phyloP scores from a whole-genome alignment of 2,329 filamentous ascomycete species.

The Paecilomyces dactylethromorphus region DNA sequence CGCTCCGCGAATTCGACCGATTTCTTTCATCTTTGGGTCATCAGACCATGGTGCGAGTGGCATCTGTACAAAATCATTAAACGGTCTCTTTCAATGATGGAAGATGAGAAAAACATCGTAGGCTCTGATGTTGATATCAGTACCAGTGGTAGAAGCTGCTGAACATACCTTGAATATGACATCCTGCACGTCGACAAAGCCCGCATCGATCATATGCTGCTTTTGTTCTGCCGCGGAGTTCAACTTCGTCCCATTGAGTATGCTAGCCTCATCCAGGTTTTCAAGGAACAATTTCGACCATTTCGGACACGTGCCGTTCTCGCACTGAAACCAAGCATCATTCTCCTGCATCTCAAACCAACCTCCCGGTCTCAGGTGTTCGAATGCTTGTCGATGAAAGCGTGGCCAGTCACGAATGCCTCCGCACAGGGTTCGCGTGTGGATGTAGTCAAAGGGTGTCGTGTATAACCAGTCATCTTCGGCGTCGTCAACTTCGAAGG shows the following conservation, averaged over 20 bases:
- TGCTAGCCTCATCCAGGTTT: conserved; percentile 22
- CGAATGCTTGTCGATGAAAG: conserved; percentile 11
- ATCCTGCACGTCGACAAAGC: conserved; percentile 39
- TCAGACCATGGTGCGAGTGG: conserved; percentile 41
- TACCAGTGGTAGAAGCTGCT: too few species aligned
- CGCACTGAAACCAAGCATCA: conserved; percentile 32
- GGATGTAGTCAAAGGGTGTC: conserved; percentile 17
- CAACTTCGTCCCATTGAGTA: conserved; percentile 5
- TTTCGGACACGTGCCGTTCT: conserved; percentile 30
- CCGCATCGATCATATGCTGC: conserved; percentile 31
- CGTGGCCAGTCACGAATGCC: conserved; percentile 11
- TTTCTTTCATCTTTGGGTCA: conserved; percentile 44
- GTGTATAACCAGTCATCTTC: conserved; percentile 16
- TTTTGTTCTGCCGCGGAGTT: conserved; percentile 32
- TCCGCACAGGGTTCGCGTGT: conserved; percentile 12
- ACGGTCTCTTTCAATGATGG: background rate
- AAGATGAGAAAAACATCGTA: background rate
- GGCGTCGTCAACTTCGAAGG: conserved; percentile 17
- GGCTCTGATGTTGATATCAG: too few species aligned
- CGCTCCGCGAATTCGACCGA: conserved; percentile 39
- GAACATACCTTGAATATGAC: conserved; percentile 11
- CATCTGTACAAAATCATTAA: conserved; percentile 26
- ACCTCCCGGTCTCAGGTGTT: conserved; percentile 40
- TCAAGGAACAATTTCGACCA: conserved; percentile 28
- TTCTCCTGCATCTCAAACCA: conserved; percentile 46